Base-by-base conservation (phyloP, 1,139 yeast genomes). In the Saccharomyces pastorianus region DNA sequence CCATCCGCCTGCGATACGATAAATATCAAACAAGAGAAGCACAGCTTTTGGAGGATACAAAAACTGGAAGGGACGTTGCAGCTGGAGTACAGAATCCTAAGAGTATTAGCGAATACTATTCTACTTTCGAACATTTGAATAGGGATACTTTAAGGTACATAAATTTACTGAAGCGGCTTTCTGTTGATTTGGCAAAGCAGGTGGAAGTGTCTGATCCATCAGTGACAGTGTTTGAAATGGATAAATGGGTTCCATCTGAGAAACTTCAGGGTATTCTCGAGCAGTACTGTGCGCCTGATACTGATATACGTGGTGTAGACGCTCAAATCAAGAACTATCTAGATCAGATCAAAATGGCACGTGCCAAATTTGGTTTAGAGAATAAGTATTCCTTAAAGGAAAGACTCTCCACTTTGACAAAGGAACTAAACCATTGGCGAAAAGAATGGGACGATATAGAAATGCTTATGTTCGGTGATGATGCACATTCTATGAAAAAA, bases 381-480 rank as follows among this genome's bases (percentile, higher is more conserved):
- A 67, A 67, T 54, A 65, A 64, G 47, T 60, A 67, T 46, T 49
- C 64, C 2, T 51, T 68, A 42, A 64, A 66, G 48, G 60, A 59
- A n/a, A 53, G 54, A 11, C 50, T 67, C 38, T 50, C 55, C 11
- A 54, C 58, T 20, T 47, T 67, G 29, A 63, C 60, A 9, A 61
- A 59, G 48, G 69, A 66, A 46, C 66, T 66, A 1, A 61, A 61
- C 11, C 56, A 59, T 14, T 68, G 71, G 71, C 61, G 67, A 47
- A 62, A 60, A 46, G 66, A 67, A 44, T 64, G 66, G 62, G 65
- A 65, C 26, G 59, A 61, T 34, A 58, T 67, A 29, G 71, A 68
- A 49, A 60, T 54, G 51, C 51, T 64, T 48, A 58, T 68, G 64
- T 68, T 68, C 53, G 71, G 70, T 7, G 69, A 66, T 49, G 61